These are phyloP conservation scores for Metschnikowia bowlesiae DNA, from an alignment of 805 yeast genomes.

Conservation along the genomic window DNA sequence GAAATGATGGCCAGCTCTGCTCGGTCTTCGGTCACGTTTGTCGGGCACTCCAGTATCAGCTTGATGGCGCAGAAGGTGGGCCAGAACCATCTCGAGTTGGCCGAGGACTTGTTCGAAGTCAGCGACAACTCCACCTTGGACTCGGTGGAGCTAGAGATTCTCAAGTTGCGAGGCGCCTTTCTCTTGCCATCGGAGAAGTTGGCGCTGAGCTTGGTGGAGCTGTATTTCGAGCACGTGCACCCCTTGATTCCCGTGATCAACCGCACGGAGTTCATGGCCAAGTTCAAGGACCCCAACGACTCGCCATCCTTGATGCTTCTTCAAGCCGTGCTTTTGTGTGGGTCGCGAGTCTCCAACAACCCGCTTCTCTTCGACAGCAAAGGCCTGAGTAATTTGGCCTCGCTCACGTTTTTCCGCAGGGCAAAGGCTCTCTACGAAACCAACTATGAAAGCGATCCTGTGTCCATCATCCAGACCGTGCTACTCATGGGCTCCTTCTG, in stretches of 20 bases:
- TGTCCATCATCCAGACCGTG: conserved; percentile 57
- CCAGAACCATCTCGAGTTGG: conserved; percentile 45
- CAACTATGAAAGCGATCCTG: conserved; percentile 61
- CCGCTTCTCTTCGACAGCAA: conserved; percentile 48
- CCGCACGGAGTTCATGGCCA: conserved; percentile 55
- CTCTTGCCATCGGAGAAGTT: conserved; percentile 57
- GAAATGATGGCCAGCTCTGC: conserved; percentile 22
- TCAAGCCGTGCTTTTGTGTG: conserved; percentile 66
- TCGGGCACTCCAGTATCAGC: conserved; percentile 52
- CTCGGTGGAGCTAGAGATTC: conserved; percentile 59
- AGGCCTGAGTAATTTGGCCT: conserved; percentile 50
- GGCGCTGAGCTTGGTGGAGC: conserved; percentile 54
- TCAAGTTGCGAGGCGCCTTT: conserved; percentile 67
- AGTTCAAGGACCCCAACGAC: conserved; percentile 50
- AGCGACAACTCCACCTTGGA: conserved; percentile 36
- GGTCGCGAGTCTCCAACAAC: conserved; percentile 56
- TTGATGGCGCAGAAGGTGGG: conserved; percentile 43
- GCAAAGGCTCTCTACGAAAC: conserved; percentile 75
- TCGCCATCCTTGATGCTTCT: conserved; percentile 62
- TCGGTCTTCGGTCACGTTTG: conserved; percentile 39
- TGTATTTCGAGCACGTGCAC: conserved; percentile 61
- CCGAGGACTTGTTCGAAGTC: conserved; percentile 36
- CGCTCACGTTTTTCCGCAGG: conserved; percentile 53
- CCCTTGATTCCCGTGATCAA: conserved; percentile 68
- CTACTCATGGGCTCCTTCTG: conserved; percentile 63